Percentiles rank a stretch among this genome's conserved stretches.
Conservation (phyloP, 495 filamentous ascomycete genomes). For the Aeminium ludgeri region DNA sequence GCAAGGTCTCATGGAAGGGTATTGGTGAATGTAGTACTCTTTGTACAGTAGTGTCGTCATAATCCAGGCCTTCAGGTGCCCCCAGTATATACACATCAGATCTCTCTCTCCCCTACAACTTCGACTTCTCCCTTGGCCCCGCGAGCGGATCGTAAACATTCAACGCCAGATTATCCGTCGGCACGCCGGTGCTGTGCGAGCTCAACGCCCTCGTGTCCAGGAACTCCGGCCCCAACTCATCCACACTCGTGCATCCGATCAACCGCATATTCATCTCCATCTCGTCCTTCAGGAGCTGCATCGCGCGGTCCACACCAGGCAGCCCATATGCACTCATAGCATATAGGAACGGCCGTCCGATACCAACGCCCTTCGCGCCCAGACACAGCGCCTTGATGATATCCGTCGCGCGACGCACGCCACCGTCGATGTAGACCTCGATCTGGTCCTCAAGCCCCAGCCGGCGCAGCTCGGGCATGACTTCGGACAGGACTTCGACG, state of each 20-base stretch:
- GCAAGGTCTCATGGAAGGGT: no score
- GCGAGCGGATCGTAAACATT: conserved; percentile 49
- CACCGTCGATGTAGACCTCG: conserved; percentile 85
- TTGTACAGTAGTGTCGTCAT: no score
- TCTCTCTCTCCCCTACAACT: neutral
- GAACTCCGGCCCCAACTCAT: conserved; percentile 60
- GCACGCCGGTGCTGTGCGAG: conserved; percentile 49
- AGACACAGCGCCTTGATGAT: conserved; percentile 92
- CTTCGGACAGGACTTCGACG: conserved; percentile 89
- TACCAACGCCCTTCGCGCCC: conserved; percentile 83
- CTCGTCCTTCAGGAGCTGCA: conserved; percentile 92
- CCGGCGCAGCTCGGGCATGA: conserved; percentile 81
- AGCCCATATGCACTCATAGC: conserved; percentile 91
- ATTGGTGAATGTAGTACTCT: no score
- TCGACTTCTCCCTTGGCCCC: conserved; percentile 26
- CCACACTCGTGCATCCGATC: conserved; percentile 58
- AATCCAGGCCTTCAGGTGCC: no score
- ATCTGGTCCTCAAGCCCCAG: conserved; percentile 68
- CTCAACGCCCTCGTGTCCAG: conserved; percentile 58
- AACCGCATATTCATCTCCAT: conserved; percentile 98
- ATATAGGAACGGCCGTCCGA: conserved; percentile 86
- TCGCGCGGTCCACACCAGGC: conserved; percentile 73
- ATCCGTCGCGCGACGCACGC: conserved; percentile 77
- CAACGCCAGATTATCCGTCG: conserved; percentile 51
- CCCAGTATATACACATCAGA: no score